Evolutionary conservation across 129 eudicot species (phyloP), one percentile per base, ranked within the genome.

Genomic region (Logfia minima): DNA sequence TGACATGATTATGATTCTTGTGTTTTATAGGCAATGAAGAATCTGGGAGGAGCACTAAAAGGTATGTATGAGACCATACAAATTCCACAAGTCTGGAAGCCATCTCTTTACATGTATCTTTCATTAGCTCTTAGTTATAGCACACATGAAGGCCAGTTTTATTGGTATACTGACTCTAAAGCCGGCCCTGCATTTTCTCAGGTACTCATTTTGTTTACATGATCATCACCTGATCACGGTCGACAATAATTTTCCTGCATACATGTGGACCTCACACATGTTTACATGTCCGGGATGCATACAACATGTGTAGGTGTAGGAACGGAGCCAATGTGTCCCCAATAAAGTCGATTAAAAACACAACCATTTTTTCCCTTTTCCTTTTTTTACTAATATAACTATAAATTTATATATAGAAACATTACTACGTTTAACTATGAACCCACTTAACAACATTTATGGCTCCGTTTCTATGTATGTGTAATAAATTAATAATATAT

Each of bases 71-170:
- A 77, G 72, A 84, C 93, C 63, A 77, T 89, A 51, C 81, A 82
- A 75, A 22, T 73, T 80, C 87, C 87, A 17, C 82, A 86, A 70
- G 90, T 89, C 18, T 86, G 90, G 94, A 89, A 80, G 83, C 94
- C 94, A 37, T 79, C 88, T 21, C 85, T 86, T 35, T 89, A 82
- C 78, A 86, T 86, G 87, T 86, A 72, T 35, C 70, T 89, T 41
- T 86, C 90, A 24, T 43, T 89, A 37, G 87, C 94, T 29, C 87
- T 86, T 10, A 86, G 85, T 75, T 58, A 86, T 23, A 82, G 88
- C 51, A 86, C 88, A 24, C 87, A 86, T 62, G 93, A 86, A 84
- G 93, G 93, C 52, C 88, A 82, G 32, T 89, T 89, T 70, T 89
- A 89, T 64, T 89, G 93, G 90, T 86, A 82, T 68, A 89, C 93